Conservation (phyloP, 805 yeast species). For the Schizosaccharomyces pombe region DNA sequence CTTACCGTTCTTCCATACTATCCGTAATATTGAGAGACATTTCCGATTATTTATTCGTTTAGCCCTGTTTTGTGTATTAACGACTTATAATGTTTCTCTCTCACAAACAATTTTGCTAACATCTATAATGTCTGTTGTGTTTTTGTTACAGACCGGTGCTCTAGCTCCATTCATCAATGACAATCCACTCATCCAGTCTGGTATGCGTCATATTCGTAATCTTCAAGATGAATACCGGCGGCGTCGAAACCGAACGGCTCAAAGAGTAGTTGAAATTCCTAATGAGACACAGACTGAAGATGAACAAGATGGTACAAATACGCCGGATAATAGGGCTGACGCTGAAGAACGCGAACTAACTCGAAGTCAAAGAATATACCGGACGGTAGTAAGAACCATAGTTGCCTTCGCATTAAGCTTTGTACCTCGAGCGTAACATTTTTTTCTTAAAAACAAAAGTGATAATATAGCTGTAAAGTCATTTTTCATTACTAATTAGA, state of each 20-base stretch:
- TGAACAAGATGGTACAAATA: not conserved
- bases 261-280: not conserved
- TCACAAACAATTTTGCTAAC: not conserved
- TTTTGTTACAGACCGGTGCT: not conserved
- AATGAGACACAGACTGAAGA: not conserved
- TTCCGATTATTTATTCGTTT: not conserved
- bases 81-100: not conserved
- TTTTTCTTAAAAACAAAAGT: not conserved
- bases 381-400: not conserved
- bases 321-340: not conserved
- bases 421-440: not conserved
- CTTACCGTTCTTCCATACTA: not conserved
- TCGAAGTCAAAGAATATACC: not conserved
- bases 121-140: not conserved
- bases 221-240: not conserved
- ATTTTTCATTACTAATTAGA: too few relatives aligned
- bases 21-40: not conserved
- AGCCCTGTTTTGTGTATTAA: not conserved
- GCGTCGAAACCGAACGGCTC: not conserved
- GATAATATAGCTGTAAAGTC: too few relatives aligned
- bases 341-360: not conserved
- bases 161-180: not conserved
- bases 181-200: not conserved
- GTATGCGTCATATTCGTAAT: not conserved
- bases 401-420: conserved; percentile 1